Evolutionary conservation across 371 early-diverging fungal genomes (phyloP).

Genomic region (Mucor circinelloides): DNA sequence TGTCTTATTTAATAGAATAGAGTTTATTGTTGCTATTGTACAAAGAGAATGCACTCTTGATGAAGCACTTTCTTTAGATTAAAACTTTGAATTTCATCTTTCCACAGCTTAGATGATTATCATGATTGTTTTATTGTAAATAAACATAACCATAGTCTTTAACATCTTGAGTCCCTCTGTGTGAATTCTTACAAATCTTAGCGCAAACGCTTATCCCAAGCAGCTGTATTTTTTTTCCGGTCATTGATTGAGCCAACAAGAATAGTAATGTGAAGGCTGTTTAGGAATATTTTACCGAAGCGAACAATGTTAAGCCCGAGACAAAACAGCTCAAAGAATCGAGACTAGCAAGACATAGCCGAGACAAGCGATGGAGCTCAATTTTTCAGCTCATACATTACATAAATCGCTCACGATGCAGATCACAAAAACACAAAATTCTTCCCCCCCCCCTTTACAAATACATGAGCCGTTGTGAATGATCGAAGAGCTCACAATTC

Average conservation of each 20-base stretch:
- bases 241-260: not conserved
- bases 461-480: no score
- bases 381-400: not conserved
- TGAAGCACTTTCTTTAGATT: no score
- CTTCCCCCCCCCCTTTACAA: not conserved
- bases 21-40: not conserved
- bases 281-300: not conserved
- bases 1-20: constrained; percentile 28
- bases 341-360: no score
- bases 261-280: not conserved
- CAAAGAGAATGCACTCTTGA: not conserved
- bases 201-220: no score
- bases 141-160: not conserved
- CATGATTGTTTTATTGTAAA: not conserved
- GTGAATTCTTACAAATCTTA: no score
- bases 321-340: not conserved
- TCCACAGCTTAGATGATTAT: no score
- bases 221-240: not conserved
- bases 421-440: not conserved
- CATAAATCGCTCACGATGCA: not conserved
- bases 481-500: no score
- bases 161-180: not conserved
- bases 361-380: no score
- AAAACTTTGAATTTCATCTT: no score
- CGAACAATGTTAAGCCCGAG: not conserved